These are phyloP conservation scores for Coemansia sp. DNA, from an alignment of 192 early-diverging fungal species.

Conservation along the genomic window DNA sequence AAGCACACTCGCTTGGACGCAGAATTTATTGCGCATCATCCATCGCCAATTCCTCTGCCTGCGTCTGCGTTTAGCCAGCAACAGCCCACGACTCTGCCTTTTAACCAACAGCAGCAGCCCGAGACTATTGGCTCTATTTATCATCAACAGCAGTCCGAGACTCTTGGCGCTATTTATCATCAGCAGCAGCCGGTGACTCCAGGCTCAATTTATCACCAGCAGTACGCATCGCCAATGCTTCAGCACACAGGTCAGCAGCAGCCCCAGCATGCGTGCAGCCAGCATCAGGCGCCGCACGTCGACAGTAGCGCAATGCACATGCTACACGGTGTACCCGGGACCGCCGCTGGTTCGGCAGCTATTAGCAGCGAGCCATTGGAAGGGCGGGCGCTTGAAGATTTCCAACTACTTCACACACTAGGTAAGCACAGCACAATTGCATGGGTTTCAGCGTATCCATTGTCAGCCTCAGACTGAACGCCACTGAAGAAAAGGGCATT, in stretches of 20 bases:
- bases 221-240: neutral
- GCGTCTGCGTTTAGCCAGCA: neutral
- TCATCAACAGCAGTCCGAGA: too few species aligned
- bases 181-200: neutral
- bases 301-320: conserved; percentile 1
- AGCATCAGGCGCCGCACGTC: conserved; percentile 1
- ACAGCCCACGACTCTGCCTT: neutral
- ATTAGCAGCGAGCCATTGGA: conserved; percentile 9
- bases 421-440: conserved; percentile 21
- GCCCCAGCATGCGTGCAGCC: conserved; percentile 3
- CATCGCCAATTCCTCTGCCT: conserved; percentile 16
- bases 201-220: conserved; percentile 2
- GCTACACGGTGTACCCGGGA: neutral
- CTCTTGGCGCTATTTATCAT: too few species aligned
- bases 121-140: too few species aligned
- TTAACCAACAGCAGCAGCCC: too few species aligned
- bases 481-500: neutral
- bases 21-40: conserved; percentile 11
- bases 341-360: neutral
- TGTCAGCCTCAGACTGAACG: neutral
- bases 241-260: conserved; percentile 7
- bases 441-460: neutral
- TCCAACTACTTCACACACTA: conserved; percentile 51
- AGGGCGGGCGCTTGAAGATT: conserved; percentile 49
- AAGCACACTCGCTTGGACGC: conserved; percentile 31